Evolutionary conservation across 768 basidiomycete species (phyloP), one percentile per base, ranked within the genome.

Genomic region (Trametes coccinea): DNA sequence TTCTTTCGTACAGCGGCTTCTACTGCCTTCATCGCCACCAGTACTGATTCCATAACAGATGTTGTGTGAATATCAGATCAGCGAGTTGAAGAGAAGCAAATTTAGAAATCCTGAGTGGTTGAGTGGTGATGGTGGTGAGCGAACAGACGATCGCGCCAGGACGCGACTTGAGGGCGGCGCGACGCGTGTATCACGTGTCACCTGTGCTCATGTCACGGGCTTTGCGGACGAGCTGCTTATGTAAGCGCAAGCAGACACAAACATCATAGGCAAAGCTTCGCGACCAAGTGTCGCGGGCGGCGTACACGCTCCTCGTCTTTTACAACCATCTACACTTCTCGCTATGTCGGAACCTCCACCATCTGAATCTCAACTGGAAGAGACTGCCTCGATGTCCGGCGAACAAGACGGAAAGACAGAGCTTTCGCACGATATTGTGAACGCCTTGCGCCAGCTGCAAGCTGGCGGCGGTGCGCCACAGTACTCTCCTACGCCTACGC

Each of bases 351-450:
- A 64, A 54, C 47, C 58, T 46, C 52, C 41, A 17, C 34, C 46
- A n/a, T 2, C 53, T 14, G 53, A 64, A 14, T 11, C 58, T 9
- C 39, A 41, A 17, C 17, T 50, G 7, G 33, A 56, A 17, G 44
- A 60, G 6, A n/a, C 14, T 16, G 37, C 60, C 5, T 11, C 58
- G 5, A 55, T 45, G 53, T 9, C 39, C 4, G 39, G 46, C 16
- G 48, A 46, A 8, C 47, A 51, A 34, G 50, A 43, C 4, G 70
- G 64, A 3, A 73, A 77, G 67, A 70, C 74, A 29, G 75, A 76
- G 51, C 71, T 74, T 5, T 53, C 75, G n/a, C 74, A 73, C 61
- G 77, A 78, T 52, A 72, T 78, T 66, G 63, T 77, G 67, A 71
- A 70, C 67, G 73, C 61, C 40, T 65, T 78, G 66, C 72, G 72